phyloP scores from a whole-genome alignment of 495 filamentous ascomycete genomes.

The Daldinia vernicosa region DNA sequence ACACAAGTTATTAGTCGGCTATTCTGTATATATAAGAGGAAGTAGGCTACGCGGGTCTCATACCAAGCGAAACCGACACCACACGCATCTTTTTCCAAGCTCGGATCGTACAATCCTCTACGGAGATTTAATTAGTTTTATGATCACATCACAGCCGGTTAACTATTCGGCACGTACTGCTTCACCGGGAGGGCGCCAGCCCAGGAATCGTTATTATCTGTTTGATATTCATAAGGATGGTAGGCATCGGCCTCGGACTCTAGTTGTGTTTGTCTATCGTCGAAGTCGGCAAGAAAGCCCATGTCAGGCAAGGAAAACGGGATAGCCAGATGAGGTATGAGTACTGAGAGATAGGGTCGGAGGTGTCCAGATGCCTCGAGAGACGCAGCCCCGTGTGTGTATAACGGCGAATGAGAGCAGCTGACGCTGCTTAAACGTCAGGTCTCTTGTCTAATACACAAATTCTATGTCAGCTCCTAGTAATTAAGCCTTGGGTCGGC shows the following conservation, averaged over 20 bases:
- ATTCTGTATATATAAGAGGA: not conserved
- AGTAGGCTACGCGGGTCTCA: slow-evolving; percentile 43
- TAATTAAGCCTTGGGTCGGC: slow-evolving; percentile 25
- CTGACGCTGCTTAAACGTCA: slow-evolving; percentile 44
- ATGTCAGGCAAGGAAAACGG: slow-evolving; percentile 63
- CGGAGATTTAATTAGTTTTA: slow-evolving; percentile 28
- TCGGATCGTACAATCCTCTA: slow-evolving; percentile 91
- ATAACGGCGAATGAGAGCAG: slow-evolving; percentile 36
- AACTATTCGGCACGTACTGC: slow-evolving; percentile 65
- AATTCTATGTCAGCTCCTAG: slow-evolving; percentile 28
- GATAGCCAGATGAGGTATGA: slow-evolving; percentile 38
- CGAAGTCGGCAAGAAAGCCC: slow-evolving; percentile 64
- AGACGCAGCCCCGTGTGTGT: slow-evolving; percentile 18
- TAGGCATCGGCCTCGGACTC: slow-evolving; percentile 63
- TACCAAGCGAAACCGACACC: slow-evolving; percentile 99
- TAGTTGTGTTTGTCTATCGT: slow-evolving; percentile 63
- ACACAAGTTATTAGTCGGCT: slow-evolving; percentile 33
- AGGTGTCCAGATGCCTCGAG: slow-evolving; percentile 30
- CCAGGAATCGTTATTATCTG: slow-evolving; percentile 90
- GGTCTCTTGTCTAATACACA: slow-evolving; percentile 25
- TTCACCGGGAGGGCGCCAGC: slow-evolving; percentile 93
- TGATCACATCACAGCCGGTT: not conserved
- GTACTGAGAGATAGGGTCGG: slow-evolving; percentile 19
- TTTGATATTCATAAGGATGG: slow-evolving; percentile 82
- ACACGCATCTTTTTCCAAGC: slow-evolving; percentile 98